phyloP scores from a whole-genome alignment of 768 basidiomycete species.

The Termitomyces sp. region DNA sequence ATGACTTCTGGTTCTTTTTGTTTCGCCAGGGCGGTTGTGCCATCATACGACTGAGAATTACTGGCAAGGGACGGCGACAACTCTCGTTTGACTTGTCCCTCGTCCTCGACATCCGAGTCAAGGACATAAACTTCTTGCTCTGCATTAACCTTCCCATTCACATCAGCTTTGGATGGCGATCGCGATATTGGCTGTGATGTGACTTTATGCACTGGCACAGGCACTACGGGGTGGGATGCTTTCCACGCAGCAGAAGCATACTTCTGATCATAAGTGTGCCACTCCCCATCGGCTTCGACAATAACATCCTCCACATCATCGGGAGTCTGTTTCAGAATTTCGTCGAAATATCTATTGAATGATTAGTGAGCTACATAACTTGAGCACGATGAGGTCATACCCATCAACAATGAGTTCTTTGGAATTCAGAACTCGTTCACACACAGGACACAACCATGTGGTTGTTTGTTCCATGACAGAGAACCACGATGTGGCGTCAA shows the following conservation, averaged over 20 bases:
- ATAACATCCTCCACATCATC: slow-evolving; percentile 89
- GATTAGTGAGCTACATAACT: background rate
- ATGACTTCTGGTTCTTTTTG: slow-evolving; percentile 42
- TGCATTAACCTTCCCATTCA: slow-evolving; percentile 43
- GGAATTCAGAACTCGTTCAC: slow-evolving; percentile 72
- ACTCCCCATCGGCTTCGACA: slow-evolving; percentile 91
- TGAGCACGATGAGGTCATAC: slow-evolving; percentile 36
- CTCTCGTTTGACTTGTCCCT: slow-evolving; percentile 72
- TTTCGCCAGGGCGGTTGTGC: slow-evolving; percentile 23
- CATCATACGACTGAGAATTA: slow-evolving; percentile 36
- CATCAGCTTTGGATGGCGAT: slow-evolving; percentile 23
- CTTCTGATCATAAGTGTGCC: slow-evolving; percentile 91
- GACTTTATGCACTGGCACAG: slow-evolving; percentile 26
- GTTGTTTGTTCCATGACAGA: slow-evolving; percentile 96
- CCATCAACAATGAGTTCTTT: slow-evolving; percentile 92
- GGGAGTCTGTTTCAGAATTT: slow-evolving; percentile 74
- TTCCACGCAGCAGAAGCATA: slow-evolving; percentile 76
- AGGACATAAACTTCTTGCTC: slow-evolving; percentile 60
- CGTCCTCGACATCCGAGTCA: slow-evolving; percentile 79
- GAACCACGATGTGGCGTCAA: slow-evolving; percentile 93
- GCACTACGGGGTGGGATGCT: slow-evolving; percentile 39
- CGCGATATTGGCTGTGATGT: slow-evolving; percentile 21
- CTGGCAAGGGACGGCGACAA: slow-evolving; percentile 63
- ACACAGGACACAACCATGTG: slow-evolving; percentile 93
- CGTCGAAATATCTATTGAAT: slow-evolving; percentile 75